Conservation (phyloP, 2,329 filamentous ascomycete genomes). For the Fusarium sp. region DNA sequence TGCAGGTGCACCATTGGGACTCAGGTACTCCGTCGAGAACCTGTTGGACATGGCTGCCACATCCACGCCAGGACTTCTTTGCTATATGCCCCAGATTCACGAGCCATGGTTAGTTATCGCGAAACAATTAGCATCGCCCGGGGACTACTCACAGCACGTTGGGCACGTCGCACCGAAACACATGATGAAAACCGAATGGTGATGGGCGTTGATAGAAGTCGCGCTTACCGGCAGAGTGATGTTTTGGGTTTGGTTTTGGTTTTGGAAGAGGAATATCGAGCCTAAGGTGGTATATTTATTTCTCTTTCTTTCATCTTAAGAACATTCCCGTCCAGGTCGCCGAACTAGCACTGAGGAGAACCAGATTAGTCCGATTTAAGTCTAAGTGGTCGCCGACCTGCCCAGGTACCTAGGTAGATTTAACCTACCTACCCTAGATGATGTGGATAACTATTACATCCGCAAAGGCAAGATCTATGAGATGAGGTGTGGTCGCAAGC, state of each 20-base stretch:
- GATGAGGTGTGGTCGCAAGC: too few relatives aligned
- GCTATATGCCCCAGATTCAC: slow-evolving; percentile 53
- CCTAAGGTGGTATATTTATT: too few relatives aligned
- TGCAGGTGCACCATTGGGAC: slow-evolving; percentile 65
- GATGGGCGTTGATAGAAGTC: not conserved
- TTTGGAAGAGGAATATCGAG: not conserved
- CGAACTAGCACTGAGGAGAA: too few relatives aligned
- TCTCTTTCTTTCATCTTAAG: too few relatives aligned
- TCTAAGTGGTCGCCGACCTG: too few relatives aligned
- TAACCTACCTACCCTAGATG: too few relatives aligned
- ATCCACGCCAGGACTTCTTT: slow-evolving; percentile 66
- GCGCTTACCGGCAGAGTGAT: not conserved
- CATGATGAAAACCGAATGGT: slow-evolving; percentile 51
- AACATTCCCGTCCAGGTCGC: too few relatives aligned
- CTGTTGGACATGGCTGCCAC: slow-evolving; percentile 63
- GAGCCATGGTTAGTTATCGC: not conserved
- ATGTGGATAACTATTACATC: too few relatives aligned
- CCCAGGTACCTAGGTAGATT: too few relatives aligned
- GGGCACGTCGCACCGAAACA: slow-evolving; percentile 60
- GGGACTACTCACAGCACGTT: slow-evolving; percentile 58
- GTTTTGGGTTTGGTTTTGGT: not conserved
- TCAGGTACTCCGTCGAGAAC: slow-evolving; percentile 62
- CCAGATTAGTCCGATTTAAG: too few relatives aligned
- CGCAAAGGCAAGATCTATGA: too few relatives aligned
- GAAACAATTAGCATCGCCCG: not conserved